Conservation (phyloP, 768 basidiomycete species). For the Mycena rebaudengoi region DNA sequence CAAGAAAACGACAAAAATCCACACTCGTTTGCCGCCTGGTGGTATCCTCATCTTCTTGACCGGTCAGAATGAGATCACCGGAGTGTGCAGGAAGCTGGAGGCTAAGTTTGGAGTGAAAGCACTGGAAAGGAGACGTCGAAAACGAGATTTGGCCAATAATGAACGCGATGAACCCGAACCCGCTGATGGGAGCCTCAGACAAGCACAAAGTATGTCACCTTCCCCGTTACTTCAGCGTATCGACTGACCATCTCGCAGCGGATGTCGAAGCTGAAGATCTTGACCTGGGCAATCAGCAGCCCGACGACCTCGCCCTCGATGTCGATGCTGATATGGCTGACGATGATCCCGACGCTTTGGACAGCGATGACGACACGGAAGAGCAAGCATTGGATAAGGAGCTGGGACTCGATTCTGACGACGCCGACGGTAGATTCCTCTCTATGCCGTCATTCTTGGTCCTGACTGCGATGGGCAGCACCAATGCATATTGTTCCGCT, state of each 20-base stretch:
- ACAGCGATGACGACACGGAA: constrained; percentile 74
- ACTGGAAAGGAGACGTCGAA: constrained; percentile 59
- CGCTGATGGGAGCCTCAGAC: constrained; percentile 40
- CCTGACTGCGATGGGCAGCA: constrained; percentile 51
- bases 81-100: constrained; percentile 84
- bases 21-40: constrained; percentile 89
- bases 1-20: constrained; percentile 91
- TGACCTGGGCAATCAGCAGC: constrained; percentile 63
- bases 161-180: constrained; percentile 36
- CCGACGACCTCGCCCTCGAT: constrained; percentile 70
- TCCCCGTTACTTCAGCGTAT: background rate
- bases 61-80: constrained; percentile 93
- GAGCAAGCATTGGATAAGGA: constrained; percentile 51
- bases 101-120: constrained; percentile 76
- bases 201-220: constrained; percentile 55
- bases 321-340: constrained; percentile 69
- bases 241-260: constrained; percentile 44
- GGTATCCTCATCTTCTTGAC: constrained; percentile 95
- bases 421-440: constrained; percentile 64
- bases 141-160: constrained; percentile 32
- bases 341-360: constrained; percentile 77
- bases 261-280: constrained; percentile 86
- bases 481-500: constrained; percentile 96
- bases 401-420: constrained; percentile 68
- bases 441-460: constrained; percentile 12